These are phyloP conservation scores for Alternaria alternata DNA, from an alignment of 2,329 filamentous ascomycete genomes.

Conservation along the genomic window DNA sequence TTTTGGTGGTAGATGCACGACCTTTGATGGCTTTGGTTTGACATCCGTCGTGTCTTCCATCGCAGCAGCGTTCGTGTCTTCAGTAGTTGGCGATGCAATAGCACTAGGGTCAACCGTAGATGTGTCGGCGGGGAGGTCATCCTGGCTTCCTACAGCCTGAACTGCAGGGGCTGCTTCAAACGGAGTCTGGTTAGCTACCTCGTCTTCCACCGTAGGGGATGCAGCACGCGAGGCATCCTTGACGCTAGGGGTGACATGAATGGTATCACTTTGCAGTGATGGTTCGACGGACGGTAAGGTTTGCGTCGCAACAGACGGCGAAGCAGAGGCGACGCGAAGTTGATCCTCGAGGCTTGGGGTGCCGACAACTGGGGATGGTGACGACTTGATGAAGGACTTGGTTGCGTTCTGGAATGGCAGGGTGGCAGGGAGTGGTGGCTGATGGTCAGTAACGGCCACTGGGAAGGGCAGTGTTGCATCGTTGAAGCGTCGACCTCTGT, in stretches of 20 bases:
- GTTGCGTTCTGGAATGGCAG: conserved; percentile 33
- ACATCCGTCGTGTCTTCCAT: conserved; percentile 14
- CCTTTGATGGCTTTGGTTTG: conserved; percentile 40
- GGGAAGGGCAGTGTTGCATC: conserved; percentile 61
- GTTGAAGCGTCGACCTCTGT: conserved; percentile 65
- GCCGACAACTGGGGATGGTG: conserved; percentile 30
- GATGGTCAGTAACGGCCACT: conserved; percentile 32
- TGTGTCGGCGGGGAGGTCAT: conserved; percentile 21
- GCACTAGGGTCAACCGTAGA: conserved; percentile 34
- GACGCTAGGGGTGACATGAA: conserved; percentile 16
- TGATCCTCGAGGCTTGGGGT: conserved; percentile 44
- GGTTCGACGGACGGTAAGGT: conserved; percentile 29
- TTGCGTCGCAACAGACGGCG: conserved; percentile 41
- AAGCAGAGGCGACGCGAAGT: conserved; percentile 45
- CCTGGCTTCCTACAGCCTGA: conserved; percentile 17
- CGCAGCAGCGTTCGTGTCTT: conserved; percentile 33
- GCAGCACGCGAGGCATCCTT: conserved; percentile 19
- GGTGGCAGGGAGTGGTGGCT: conserved; percentile 36
- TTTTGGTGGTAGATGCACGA: conserved; percentile 59
- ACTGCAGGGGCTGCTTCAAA: conserved; percentile 17
- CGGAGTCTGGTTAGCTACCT: conserved; percentile 20
- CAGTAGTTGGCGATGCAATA: conserved; percentile 40
- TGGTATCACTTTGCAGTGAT: conserved; percentile 24
- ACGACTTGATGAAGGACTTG: conserved; percentile 32
- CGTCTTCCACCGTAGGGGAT: conserved; percentile 24